These are phyloP conservation scores for Spathaspora sp. DNA, from an alignment of 1,139 yeast species.

Conservation along the genomic window DNA sequence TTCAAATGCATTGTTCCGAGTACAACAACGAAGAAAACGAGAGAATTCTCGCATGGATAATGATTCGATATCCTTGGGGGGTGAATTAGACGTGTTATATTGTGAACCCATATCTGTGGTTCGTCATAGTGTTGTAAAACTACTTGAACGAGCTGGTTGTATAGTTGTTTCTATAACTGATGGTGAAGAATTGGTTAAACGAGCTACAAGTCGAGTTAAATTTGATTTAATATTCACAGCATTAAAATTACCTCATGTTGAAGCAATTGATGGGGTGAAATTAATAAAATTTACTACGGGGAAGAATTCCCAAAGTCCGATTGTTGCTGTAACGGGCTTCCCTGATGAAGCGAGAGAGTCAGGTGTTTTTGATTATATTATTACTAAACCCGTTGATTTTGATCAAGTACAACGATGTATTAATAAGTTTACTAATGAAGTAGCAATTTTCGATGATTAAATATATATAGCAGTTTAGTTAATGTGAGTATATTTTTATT, in stretches of 20 bases:
- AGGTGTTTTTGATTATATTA: conserved; percentile 64
- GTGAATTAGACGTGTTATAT: conserved; percentile 63
- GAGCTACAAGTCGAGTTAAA: conserved; percentile 80
- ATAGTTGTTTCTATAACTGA: conserved; percentile 75
- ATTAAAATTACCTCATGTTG: conserved; percentile 62
- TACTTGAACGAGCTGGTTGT: conserved; percentile 74
- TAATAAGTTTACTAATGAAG: conserved; percentile 24
- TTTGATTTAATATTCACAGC: conserved; percentile 86
- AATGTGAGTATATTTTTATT: neutral
- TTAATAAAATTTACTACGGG: conserved; percentile 76
- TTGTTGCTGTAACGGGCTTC: conserved; percentile 74
- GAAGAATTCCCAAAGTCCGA: conserved; percentile 72
- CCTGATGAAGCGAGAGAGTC: conserved; percentile 62
- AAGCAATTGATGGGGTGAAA: conserved; percentile 74
- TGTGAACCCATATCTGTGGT: conserved; percentile 90
- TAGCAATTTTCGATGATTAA: conserved; percentile 21
- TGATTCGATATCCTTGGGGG: conserved; percentile 9
- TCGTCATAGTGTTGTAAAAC: conserved; percentile 63
- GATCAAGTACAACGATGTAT: conserved; percentile 25
- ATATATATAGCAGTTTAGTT: neutral
- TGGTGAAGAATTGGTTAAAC: conserved; percentile 79
- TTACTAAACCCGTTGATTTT: conserved; percentile 71
- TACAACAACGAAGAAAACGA: conserved; percentile 48
- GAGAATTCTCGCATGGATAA: conserved; percentile 42
- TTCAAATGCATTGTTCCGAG: conserved; percentile 52